phyloP scores from a whole-genome alignment of 177 flowering plant genomes.

The Tripterygium wilfordii region DNA sequence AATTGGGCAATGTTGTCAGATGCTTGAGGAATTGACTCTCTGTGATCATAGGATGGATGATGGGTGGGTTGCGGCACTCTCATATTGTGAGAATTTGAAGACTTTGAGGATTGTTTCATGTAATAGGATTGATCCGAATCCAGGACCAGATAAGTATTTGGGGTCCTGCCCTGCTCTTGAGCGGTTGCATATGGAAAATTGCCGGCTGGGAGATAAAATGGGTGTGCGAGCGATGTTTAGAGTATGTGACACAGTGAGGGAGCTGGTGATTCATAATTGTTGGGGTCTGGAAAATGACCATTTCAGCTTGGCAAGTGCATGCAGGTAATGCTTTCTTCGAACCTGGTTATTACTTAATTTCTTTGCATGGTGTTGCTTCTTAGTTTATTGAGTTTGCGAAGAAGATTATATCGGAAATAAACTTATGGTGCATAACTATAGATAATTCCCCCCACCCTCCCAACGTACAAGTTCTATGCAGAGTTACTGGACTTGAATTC shows the following conservation, averaged over 20 bases:
- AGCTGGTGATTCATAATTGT: constrained; percentile 65
- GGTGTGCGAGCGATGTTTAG: constrained; percentile 53
- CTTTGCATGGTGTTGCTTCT: background rate
- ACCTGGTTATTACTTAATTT: background rate
- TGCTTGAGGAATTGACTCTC: constrained; percentile 81
- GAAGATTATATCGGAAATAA: no score
- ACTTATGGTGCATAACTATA: no score
- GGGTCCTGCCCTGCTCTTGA: constrained; percentile 73
- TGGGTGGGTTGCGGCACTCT: constrained; percentile 80
- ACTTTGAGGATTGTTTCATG: constrained; percentile 67
- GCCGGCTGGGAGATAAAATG: constrained; percentile 62
- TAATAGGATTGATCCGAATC: constrained; percentile 55
- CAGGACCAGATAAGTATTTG: constrained; percentile 63
- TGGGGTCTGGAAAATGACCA: constrained; percentile 76
- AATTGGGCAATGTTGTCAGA: constrained; percentile 82
- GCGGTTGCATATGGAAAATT: constrained; percentile 56
- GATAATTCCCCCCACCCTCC: no score
- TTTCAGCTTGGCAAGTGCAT: constrained; percentile 46
- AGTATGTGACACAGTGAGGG: constrained; percentile 53
- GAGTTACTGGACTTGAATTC: no score
- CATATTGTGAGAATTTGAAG: constrained; percentile 77
- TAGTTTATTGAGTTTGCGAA: no score
- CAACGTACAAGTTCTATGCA: no score
- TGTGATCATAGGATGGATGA: constrained; percentile 72
- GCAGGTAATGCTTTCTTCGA: constrained; percentile 52